Conservation (phyloP, 176 grass and related monocot species). For the Stipa capillata region DNA sequence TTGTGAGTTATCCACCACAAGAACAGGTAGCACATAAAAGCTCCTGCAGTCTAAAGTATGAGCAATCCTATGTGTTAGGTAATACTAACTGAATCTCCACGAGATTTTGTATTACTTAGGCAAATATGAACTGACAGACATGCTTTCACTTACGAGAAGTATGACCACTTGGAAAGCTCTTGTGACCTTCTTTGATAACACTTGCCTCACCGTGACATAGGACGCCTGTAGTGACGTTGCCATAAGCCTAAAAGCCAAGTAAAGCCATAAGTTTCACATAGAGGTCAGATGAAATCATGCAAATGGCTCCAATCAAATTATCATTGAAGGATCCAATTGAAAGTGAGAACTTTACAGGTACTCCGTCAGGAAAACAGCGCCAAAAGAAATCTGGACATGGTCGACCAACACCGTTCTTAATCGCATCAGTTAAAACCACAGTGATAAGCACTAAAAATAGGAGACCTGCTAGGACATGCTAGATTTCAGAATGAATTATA, state of each 20-base stretch:
- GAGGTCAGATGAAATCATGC: neutral
- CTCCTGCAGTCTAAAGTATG: neutral
- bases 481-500: conserved; percentile 6
- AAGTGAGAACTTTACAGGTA: conserved; percentile 23
- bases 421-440: conserved; percentile 69
- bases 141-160: conserved; percentile 53
- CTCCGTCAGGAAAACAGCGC: conserved; percentile 76
- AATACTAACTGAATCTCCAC: neutral
- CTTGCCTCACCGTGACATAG: conserved; percentile 62
- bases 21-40: neutral
- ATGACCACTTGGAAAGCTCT: conserved; percentile 84
- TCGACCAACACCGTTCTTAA: conserved; percentile 71
- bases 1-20: neutral
- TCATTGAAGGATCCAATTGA: neutral
- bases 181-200: conserved; percentile 77
- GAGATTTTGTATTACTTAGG: neutral
- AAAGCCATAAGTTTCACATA: neutral
- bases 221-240: conserved; percentile 44
- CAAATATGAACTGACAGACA: neutral
- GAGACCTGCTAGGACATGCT: conserved; percentile 35
- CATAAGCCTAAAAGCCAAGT: conserved; percentile 34
- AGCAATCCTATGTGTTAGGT: neutral
- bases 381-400: conserved; percentile 84
- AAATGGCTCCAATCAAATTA: neutral
- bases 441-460: conserved; percentile 73